phyloP scores from a whole-genome alignment of 805 yeast genomes.

The Wickerhamomyces chaumierensis region DNA sequence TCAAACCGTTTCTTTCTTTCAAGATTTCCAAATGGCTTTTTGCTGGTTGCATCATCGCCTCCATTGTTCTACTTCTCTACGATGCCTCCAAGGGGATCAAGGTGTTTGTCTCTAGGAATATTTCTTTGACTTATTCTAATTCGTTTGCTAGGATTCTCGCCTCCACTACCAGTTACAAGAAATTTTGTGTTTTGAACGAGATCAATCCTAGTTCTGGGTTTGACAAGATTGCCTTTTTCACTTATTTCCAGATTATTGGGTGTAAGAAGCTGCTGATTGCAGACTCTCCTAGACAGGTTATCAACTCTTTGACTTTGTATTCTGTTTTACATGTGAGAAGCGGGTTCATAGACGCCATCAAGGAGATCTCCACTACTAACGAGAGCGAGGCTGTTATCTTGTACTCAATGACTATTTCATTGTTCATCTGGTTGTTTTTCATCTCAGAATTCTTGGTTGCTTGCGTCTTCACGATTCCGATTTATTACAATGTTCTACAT shows the following conservation, averaged over 20 bases:
- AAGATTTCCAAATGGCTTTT: constrained; percentile 59
- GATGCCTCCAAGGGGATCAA: constrained; percentile 47
- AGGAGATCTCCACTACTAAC: constrained; percentile 47
- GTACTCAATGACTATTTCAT: constrained; percentile 66
- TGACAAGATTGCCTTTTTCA: constrained; percentile 58
- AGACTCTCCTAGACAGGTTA: constrained; percentile 80
- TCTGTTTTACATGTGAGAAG: constrained; percentile 30
- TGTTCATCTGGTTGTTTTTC: constrained; percentile 63
- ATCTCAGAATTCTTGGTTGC: constrained; percentile 46
- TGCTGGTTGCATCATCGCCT: constrained; percentile 68
- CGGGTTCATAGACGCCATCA: constrained; percentile 30
- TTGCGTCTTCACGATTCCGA: constrained; percentile 37
- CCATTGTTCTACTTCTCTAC: constrained; percentile 45
- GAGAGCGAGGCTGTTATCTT: constrained; percentile 59
- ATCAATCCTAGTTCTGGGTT: constrained; percentile 54
- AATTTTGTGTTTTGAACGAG: constrained; percentile 62
- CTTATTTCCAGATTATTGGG: constrained; percentile 54
- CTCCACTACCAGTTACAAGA: constrained; percentile 46
- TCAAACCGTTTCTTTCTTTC: constrained; percentile 37
- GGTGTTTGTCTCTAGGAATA: constrained; percentile 47
- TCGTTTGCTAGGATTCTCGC: constrained; percentile 47
- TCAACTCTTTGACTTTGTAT: constrained; percentile 65
- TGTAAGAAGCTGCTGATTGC: constrained; percentile 57
- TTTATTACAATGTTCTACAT: constrained; percentile 33
- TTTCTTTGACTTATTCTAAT: constrained; percentile 62